phyloP scores from a whole-genome alignment of 2,329 filamentous ascomycete genomes.

The Seiridium unicorne region DNA sequence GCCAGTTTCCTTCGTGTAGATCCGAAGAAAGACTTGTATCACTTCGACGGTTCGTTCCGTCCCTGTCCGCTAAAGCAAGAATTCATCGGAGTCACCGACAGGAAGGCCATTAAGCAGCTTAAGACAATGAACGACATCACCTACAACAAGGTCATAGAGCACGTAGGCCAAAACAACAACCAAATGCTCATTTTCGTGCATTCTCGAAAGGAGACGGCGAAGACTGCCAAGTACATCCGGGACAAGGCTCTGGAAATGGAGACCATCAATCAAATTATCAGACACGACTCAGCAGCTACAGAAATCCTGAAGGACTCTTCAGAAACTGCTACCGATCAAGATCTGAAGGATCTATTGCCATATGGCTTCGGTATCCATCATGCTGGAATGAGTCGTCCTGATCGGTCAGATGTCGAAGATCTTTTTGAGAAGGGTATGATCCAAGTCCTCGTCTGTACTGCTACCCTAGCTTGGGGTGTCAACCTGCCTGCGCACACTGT shows the following conservation, averaged over 20 bases:
- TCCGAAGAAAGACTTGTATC: conserved; percentile 80
- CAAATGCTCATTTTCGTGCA: conserved; percentile 99
- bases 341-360: conserved; percentile 89
- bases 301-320: conserved; percentile 86
- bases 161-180: conserved; percentile 88
- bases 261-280: conserved; percentile 92
- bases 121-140: conserved; percentile 99
- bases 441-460: conserved; percentile 94
- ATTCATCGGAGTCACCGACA: conserved; percentile 95
- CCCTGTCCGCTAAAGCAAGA: conserved; percentile 95
- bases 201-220: conserved; percentile 95
- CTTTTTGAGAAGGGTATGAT: conserved; percentile 89
- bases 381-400: conserved; percentile 93
- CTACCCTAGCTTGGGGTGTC: conserved; percentile 98
- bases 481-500: conserved; percentile 97
- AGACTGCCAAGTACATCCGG: conserved; percentile 92
- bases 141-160: conserved; percentile 95
- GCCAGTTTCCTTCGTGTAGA: conserved; percentile 94
- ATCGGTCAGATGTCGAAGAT: conserved; percentile 92
- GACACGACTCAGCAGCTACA: conserved; percentile 86
- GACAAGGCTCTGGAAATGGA: conserved; percentile 98
- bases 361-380: conserved; percentile 99
- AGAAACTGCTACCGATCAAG: conserved; percentile 76
- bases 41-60: conserved; percentile 92
- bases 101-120: conserved; percentile 97